Percentiles rank a stretch among this genome's conserved stretches.
Conservation (phyloP, 257 asterid species). For the Catharanthus roseus region DNA sequence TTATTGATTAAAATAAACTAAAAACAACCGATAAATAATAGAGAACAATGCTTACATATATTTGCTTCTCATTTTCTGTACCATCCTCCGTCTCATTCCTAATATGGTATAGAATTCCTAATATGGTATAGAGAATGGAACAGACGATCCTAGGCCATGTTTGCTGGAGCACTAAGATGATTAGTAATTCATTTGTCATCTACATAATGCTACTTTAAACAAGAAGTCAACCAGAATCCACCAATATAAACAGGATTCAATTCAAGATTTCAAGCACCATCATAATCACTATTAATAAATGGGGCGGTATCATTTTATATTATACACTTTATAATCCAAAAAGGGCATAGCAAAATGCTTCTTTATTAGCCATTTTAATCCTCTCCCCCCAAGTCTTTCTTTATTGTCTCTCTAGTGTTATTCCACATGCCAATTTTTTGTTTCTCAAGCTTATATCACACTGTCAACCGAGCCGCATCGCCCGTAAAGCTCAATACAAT, state of each 20-base stretch:
- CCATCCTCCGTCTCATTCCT: no score
- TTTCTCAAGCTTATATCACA: slow-evolving; percentile 7
- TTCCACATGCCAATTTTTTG: slow-evolving; percentile 8
- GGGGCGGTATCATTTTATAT: slow-evolving; percentile 21
- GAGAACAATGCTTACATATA: no score
- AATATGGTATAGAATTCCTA: no score
- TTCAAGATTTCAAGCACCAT: neutral
- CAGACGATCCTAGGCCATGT: no score
- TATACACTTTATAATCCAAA: neutral
- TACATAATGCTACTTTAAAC: no score
- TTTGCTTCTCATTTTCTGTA: no score
- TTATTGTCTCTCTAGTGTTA: neutral
- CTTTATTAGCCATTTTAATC: neutral
- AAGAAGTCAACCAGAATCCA: slow-evolving; percentile 2
- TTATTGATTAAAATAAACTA: no score
- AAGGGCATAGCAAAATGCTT: neutral
- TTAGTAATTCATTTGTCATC: no score
- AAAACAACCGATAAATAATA: no score
- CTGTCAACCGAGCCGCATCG: neutral
- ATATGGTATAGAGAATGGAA: no score
- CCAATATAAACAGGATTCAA: neutral
- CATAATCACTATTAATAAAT: slow-evolving; percentile 1
- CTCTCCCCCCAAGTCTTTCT: neutral
- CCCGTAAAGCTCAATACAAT: neutral
- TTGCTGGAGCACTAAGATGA: neutral